These are phyloP conservation scores for Pyronema domesticum DNA, from an alignment of 495 filamentous ascomycete genomes.

Conservation along the genomic window DNA sequence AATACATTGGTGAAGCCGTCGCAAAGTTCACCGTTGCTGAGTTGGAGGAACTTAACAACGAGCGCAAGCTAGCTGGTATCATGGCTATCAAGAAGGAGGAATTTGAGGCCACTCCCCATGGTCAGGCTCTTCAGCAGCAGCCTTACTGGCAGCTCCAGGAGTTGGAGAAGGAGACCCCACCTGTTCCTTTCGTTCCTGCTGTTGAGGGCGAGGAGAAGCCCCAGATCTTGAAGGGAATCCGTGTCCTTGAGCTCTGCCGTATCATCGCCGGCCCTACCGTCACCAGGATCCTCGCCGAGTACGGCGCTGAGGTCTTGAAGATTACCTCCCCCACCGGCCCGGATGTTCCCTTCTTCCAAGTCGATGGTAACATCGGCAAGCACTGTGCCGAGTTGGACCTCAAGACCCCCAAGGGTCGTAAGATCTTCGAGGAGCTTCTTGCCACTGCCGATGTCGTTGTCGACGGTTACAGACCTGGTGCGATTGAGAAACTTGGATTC, in stretches of 20 bases:
- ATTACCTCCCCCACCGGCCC: constrained; percentile 48
- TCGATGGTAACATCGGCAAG: constrained; percentile 62
- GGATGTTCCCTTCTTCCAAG: constrained; percentile 66
- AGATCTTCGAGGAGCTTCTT: constrained; percentile 37
- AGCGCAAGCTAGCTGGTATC: constrained; percentile 47
- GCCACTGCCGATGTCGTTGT: constrained; percentile 33
- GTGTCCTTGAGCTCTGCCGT: constrained; percentile 52
- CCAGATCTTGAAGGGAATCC: constrained; percentile 35
- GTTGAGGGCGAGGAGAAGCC: constrained; percentile 27
- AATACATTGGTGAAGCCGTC: constrained; percentile 48
- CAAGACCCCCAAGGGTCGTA: constrained; percentile 33
- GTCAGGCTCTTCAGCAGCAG: constrained; percentile 24
- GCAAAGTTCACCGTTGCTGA: constrained; percentile 42
- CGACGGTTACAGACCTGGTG: constrained; percentile 52
- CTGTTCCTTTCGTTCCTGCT: constrained; percentile 34
- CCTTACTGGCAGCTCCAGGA: constrained; percentile 32
- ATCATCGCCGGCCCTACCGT: constrained; percentile 46
- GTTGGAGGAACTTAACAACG: constrained; percentile 46
- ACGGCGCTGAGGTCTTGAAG: constrained; percentile 49
- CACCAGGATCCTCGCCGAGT: constrained; percentile 45
- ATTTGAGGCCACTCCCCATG: constrained; percentile 43
- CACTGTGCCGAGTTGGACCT: constrained; percentile 33
- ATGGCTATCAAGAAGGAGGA: constrained; percentile 46
- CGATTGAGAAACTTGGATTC: constrained; percentile 48
- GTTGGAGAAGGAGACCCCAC: constrained; percentile 32